Conservation (phyloP, 2,329 filamentous ascomycete genomes). For the Aspergillus tanneri region DNA sequence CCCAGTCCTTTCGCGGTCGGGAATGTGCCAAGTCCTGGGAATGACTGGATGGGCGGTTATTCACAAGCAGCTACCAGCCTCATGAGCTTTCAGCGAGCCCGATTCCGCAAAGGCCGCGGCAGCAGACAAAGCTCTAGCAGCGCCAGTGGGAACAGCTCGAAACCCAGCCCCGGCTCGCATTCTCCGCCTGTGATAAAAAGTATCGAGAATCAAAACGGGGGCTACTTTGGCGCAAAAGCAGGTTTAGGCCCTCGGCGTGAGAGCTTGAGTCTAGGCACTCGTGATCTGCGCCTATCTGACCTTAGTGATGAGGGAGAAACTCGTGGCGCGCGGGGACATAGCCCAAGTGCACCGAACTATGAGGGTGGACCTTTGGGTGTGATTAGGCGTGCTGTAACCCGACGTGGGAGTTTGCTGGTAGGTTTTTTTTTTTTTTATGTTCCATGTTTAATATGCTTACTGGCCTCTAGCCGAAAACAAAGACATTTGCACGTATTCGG, state of each 20-base stretch:
- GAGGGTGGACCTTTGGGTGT: conserved; percentile 68
- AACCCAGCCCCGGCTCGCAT: conserved; percentile 66
- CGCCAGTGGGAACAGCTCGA: conserved; percentile 68
- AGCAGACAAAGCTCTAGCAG: conserved; percentile 67
- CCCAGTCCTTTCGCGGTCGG: conserved; percentile 49
- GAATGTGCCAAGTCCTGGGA: conserved; percentile 53
- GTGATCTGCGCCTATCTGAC: conserved; percentile 77
- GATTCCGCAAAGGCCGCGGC: conserved; percentile 57
- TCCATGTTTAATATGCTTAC: conserved; percentile 6
- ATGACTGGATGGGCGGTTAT: conserved; percentile 61
- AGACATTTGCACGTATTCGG: conserved; percentile 89
- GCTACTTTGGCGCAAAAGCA: conserved; percentile 55
- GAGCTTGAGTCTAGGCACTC: conserved; percentile 86
- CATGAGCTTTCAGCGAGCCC: conserved; percentile 70
- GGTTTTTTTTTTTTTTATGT: conserved; percentile 34
- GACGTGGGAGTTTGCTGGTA: conserved; percentile 85
- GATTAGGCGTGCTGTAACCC: conserved; percentile 76
- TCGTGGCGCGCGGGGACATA: conserved; percentile 33
- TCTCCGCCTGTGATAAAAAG: conserved; percentile 69
- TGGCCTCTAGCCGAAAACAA: conserved; percentile 76
- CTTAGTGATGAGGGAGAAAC: conserved; percentile 76
- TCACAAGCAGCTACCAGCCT: conserved; percentile 74
- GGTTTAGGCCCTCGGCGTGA: conserved; percentile 66
- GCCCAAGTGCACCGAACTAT: conserved; percentile 35
- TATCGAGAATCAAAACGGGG: conserved; percentile 52